Evolutionary conservation across 2,329 filamentous ascomycete genomes (phyloP).

Genomic region (Alternaria panax): DNA sequence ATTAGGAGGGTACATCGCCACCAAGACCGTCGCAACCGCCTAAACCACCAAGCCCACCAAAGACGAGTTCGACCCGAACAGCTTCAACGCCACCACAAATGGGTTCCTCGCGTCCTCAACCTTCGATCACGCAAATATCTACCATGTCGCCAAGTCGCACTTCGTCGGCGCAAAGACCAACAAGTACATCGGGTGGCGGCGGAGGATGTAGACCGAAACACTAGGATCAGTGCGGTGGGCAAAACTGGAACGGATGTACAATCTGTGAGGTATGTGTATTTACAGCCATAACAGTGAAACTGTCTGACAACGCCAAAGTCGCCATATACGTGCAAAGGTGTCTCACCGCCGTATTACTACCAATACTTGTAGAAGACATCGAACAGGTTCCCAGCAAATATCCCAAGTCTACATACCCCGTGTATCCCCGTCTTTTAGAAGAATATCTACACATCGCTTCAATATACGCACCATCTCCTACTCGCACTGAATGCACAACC

Average conservation of each 20-base stretch:
- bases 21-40: not conserved
- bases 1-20: constrained; percentile 27
- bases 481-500: not conserved
- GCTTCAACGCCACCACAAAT: not conserved
- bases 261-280: constrained; percentile 34
- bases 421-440: no score
- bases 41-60: constrained; percentile 5
- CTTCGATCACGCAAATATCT: not conserved
- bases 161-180: constrained; percentile 22
- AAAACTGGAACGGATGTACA: constrained; percentile 42
- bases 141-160: not conserved
- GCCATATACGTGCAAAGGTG: constrained; percentile 37
- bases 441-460: no score
- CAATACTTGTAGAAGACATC: constrained; percentile 30
- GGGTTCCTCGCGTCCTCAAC: not conserved
- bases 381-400: no score
- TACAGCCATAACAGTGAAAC: not conserved
- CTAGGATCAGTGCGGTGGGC: constrained; percentile 43
- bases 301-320: constrained; percentile 20
- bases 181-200: constrained; percentile 30
- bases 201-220: constrained; percentile 34
- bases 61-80: constrained; percentile 6
- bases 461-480: not conserved
- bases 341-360: constrained; percentile 40
- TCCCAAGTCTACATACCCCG: not conserved